Base-by-base conservation (phyloP, 129 eudicot species). In the Saussurea involucrata region DNA sequence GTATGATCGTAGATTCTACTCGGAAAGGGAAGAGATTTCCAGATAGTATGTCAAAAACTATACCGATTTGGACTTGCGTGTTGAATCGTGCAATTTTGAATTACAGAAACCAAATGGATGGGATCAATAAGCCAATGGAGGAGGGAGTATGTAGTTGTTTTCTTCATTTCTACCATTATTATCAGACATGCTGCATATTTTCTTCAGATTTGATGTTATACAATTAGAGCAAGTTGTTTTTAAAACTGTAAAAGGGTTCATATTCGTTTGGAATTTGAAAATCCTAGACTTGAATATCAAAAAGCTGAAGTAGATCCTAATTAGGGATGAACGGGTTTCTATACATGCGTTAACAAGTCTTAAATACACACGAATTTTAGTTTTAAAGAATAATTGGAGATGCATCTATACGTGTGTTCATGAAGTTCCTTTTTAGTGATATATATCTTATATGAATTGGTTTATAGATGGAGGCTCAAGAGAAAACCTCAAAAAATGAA, bases 21-120 rank as follows among this genome's bases (percentile, higher is more conserved):
- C 78, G 99, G 63, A 95, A 92, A 86, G 99, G 99, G 76, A 91
- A 92, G 90, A 87, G 97, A 58, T 95, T 91, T 85, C 99, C 99
- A 0, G 99, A 95, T 72, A 95, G 99, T 84, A 92, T 95, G 99
- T 89, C 99, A 28, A 95, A 90, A 89, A 92, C 97, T 2, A 92
- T 95, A 76, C 99, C 97, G 1, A 95, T 95, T 80, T 95, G 99
- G 99, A 87, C 97, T 0, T 95, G 99, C 79, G 89, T 95, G 32
- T 78, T 95, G 69, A 95, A 95, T 78, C 92, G 95, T n/a, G 96
- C 96, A 17, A 84, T 92, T 80, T 29, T 63, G 17, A 87, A 88
- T 63, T 77, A 81, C 29, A 82, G 92, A 82, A 80, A 73, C 75
- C 83, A 69, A 76, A 67, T 72, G 24, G 36, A 25, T 3, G 73